Percentiles rank a stretch among this genome's conserved stretches.
Evolutionary conservation across 495 filamentous ascomycete species (phyloP).

Genomic region (Penicillium desertorum): DNA sequence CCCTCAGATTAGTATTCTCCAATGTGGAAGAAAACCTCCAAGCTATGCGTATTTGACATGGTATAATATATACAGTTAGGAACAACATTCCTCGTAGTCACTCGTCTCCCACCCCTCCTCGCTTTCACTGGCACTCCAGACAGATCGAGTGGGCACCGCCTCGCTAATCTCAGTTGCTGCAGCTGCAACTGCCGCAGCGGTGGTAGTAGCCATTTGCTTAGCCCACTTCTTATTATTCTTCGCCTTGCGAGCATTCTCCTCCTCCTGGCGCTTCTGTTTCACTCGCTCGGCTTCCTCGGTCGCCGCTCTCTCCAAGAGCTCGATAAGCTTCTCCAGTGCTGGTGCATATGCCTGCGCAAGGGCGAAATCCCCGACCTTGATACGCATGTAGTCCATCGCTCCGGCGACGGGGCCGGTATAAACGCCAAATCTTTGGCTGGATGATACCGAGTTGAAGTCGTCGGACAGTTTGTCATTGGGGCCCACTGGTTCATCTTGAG

Average conservation of each 20-base stretch:
- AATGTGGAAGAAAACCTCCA: background rate
- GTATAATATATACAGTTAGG: slow-evolving; percentile 13
- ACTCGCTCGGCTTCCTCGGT: slow-evolving; percentile 19
- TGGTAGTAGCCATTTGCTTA: slow-evolving; percentile 15
- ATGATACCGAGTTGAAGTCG: slow-evolving; percentile 15
- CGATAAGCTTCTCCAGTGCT: slow-evolving; percentile 67
- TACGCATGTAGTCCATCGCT: slow-evolving; percentile 89
- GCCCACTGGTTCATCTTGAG: slow-evolving; percentile 20
- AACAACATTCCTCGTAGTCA: slow-evolving; percentile 23
- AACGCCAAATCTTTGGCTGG: background rate
- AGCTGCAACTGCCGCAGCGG: slow-evolving; percentile 11
- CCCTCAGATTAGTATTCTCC: background rate
- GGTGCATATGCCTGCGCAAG: slow-evolving; percentile 72
- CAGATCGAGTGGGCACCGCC: slow-evolving; percentile 16
- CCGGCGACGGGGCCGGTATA: slow-evolving; percentile 58
- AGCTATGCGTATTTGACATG: slow-evolving; percentile 8
- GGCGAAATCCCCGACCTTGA: slow-evolving; percentile 77
- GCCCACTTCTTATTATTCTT: slow-evolving; percentile 29
- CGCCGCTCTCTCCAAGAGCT: slow-evolving; percentile 36
- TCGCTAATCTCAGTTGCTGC: slow-evolving; percentile 10
- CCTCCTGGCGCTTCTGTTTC: slow-evolving; percentile 23
- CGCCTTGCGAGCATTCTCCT: slow-evolving; percentile 27
- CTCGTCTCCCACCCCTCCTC: slow-evolving; percentile 45
- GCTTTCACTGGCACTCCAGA: slow-evolving; percentile 46
- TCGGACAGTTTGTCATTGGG: slow-evolving; percentile 15